Percentiles rank a stretch among this genome's conserved stretches.
Evolutionary conservation across 2,329 filamentous ascomycete species (phyloP).

Genomic region (Pyricularia grisea): DNA sequence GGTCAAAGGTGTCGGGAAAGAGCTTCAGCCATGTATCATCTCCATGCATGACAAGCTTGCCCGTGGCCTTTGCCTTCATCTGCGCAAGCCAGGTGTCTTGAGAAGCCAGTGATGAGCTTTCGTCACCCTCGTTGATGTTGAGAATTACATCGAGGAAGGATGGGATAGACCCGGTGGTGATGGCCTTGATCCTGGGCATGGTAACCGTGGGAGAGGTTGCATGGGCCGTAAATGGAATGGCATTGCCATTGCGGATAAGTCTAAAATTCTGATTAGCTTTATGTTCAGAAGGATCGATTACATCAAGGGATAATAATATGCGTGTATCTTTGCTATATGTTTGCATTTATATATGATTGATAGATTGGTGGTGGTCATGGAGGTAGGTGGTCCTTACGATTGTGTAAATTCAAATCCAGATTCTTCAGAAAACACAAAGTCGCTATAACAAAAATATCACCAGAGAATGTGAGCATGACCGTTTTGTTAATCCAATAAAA

Average conservation of each 20-base stretch:
- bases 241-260: slow-evolving; percentile 72
- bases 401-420: slow-evolving; percentile 87
- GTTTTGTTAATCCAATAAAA: not conserved
- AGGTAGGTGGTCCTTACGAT: slow-evolving; percentile 43
- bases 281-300: not conserved
- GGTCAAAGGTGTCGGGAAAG: slow-evolving; percentile 80
- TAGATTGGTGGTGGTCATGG: too few relatives aligned
- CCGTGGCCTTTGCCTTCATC: slow-evolving; percentile 62
- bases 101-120: slow-evolving; percentile 72
- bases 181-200: slow-evolving; percentile 94
- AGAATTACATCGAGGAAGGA: slow-evolving; percentile 96
- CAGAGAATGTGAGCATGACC: slow-evolving; percentile 7
- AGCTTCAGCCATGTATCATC: slow-evolving; percentile 98
- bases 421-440: slow-evolving; percentile 77
- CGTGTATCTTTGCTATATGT: not conserved
- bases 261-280: slow-evolving; percentile 29
- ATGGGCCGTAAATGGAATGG: slow-evolving; percentile 89
- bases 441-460: slow-evolving; percentile 40
- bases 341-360: not conserved
- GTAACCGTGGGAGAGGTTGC: slow-evolving; percentile 96
- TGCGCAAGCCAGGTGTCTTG: slow-evolving; percentile 97
- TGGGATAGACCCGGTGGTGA: slow-evolving; percentile 95
- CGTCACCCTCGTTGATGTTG: slow-evolving; percentile 92
- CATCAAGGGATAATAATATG: not conserved
- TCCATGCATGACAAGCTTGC: slow-evolving; percentile 86